Conservation (phyloP, 108 stramenopile species). For the Skeletonema marinoi region DNA sequence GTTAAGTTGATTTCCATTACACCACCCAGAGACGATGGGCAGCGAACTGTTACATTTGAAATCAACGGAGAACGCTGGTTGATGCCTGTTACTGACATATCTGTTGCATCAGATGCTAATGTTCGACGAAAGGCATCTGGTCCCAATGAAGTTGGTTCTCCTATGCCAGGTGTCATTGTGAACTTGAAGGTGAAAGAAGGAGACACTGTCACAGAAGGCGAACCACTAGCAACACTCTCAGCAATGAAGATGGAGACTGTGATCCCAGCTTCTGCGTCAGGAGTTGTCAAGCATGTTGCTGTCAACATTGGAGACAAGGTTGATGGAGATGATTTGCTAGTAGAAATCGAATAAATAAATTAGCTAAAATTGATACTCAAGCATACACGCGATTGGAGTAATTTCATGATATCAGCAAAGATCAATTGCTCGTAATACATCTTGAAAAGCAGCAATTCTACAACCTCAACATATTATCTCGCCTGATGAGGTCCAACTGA, state of each 20-base stretch:
- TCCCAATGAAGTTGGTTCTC: conserved; percentile 78
- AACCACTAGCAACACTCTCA: conserved; percentile 83
- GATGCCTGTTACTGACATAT: conserved; percentile 68
- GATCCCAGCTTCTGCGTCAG: conserved; percentile 75
- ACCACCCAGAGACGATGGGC: conserved; percentile 62
- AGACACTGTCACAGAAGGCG: conserved; percentile 87
- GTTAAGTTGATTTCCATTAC: conserved; percentile 61
- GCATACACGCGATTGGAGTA: no score
- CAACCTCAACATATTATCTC: no score
- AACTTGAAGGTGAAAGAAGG: conserved; percentile 81
- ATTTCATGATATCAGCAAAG: no score
- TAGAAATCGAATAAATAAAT: conserved; percentile 63
- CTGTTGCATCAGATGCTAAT: conserved; percentile 30
- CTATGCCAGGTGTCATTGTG: conserved; percentile 94
- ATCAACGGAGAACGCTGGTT: conserved; percentile 83
- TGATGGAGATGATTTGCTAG: conserved; percentile 85
- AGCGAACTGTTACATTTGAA: conserved; percentile 80
- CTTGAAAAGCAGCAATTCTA: no score
- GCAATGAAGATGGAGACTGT: conserved; percentile 98
- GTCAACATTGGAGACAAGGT: conserved; percentile 89
- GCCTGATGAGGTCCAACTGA: no score
- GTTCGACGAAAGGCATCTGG: conserved; percentile 66
- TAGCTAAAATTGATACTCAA: no score
- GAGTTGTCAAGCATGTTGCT: conserved; percentile 66
- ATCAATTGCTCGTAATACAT: no score